phyloP scores from a whole-genome alignment of 2,329 filamentous ascomycete genomes.

The Thelonectria discophora region DNA sequence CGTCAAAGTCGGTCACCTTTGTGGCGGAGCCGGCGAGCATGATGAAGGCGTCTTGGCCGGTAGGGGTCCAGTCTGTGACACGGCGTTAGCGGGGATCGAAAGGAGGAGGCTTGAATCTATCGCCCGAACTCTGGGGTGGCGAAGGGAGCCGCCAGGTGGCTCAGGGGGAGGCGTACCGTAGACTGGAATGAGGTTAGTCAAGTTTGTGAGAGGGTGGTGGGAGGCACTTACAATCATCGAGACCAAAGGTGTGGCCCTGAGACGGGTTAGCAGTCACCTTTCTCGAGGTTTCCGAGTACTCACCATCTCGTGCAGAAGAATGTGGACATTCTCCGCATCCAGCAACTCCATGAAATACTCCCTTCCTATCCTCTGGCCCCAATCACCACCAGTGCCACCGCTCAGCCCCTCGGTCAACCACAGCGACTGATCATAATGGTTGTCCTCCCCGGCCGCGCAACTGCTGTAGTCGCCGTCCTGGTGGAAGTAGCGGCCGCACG shows the following conservation, averaged over 20 bases:
- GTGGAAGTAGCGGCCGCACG: conserved; percentile 57
- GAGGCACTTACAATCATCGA: conserved; percentile 48
- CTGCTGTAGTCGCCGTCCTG: conserved; percentile 52
- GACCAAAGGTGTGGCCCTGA: conserved; percentile 53
- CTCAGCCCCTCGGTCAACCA: conserved; percentile 58
- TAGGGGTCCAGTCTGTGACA: conserved; percentile 52
- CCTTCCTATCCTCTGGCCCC: conserved; percentile 55
- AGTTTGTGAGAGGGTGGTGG: background rate
- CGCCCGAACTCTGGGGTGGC: too few species aligned
- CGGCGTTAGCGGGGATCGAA: background rate
- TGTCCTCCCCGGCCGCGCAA: conserved; percentile 46
- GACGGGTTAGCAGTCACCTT: too few species aligned
- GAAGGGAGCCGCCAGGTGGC: too few species aligned
- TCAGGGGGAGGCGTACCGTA: conserved; percentile 24
- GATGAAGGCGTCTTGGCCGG: conserved; percentile 53
- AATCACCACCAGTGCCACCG: conserved; percentile 57
- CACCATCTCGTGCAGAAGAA: conserved; percentile 55
- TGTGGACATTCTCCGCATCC: conserved; percentile 51
- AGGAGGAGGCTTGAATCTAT: too few species aligned
- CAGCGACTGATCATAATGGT: conserved; percentile 56
- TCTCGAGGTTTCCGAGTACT: background rate
- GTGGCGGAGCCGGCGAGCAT: conserved; percentile 55
- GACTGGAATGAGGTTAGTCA: conserved; percentile 24
- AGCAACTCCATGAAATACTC: conserved; percentile 55
- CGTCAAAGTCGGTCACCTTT: conserved; percentile 57